Percentiles rank a stretch among this genome's conserved stretches.
phyloP scores from a whole-genome alignment of 2,329 filamentous ascomycete genomes.

The Fusarium temperatum region DNA sequence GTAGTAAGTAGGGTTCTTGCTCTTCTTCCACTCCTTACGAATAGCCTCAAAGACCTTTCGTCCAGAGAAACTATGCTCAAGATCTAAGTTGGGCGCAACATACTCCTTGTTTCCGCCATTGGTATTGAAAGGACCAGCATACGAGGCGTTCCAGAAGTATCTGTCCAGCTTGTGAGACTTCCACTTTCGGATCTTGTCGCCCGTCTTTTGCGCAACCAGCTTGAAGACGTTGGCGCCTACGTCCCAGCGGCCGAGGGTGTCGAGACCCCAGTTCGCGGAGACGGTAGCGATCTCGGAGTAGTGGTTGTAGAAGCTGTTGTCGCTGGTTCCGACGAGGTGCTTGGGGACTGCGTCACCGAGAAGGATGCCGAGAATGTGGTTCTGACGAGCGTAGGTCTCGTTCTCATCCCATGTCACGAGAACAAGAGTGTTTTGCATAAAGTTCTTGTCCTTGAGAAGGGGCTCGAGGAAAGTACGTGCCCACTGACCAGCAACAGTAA shows the following conservation, averaged over 20 bases:
- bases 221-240: conserved; percentile 76
- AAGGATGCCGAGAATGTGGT: conserved; percentile 75
- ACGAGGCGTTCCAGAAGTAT: conserved; percentile 63
- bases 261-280: conserved; percentile 74
- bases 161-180: conserved; percentile 47
- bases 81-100: conserved; percentile 52
- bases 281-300: conserved; percentile 75
- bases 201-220: conserved; percentile 67
- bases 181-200: conserved; percentile 59
- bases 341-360: conserved; percentile 77
- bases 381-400: conserved; percentile 71
- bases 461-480: conserved; percentile 73
- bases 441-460: conserved; percentile 73
- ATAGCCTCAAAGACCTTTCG: conserved; percentile 51
- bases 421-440: conserved; percentile 79
- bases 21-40: conserved; percentile 50
- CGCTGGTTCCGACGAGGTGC: conserved; percentile 71
- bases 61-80: conserved; percentile 45
- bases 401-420: conserved; percentile 85
- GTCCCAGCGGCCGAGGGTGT: conserved; percentile 76
- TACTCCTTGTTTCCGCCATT: conserved; percentile 48
- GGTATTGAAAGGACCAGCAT: conserved; percentile 59
- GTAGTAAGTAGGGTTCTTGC: conserved; percentile 54
- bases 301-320: conserved; percentile 77
- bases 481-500: conserved; percentile 76